Evolutionary conservation across 2,329 filamentous ascomycete genomes (phyloP).

Genomic region (Ceratocystis lukuohia): DNA sequence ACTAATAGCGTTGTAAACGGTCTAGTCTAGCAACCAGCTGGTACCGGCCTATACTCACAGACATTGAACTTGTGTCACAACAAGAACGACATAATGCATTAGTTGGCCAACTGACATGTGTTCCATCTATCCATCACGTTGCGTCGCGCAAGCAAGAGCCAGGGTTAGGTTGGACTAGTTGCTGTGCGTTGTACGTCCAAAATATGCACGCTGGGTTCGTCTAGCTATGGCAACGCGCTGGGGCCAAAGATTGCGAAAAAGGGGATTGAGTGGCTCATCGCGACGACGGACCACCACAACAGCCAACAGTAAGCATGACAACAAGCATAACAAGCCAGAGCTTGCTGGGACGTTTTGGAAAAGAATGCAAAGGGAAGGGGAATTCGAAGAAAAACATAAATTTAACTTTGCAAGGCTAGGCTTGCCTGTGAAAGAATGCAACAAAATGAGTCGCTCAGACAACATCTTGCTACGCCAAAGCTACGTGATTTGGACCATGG

Average conservation of each 20-base stretch:
- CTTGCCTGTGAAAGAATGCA: neutral
- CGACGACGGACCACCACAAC: neutral
- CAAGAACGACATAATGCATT: neutral
- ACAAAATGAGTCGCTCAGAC: neutral
- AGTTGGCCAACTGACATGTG: neutral
- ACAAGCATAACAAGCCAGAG: neutral
- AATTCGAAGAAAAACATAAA: neutral
- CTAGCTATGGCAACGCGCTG: constrained; percentile 12
- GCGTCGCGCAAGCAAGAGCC: neutral
- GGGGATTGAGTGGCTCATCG: neutral
- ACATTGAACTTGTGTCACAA: neutral
- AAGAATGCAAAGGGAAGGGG: neutral
- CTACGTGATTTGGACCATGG: too few species aligned
- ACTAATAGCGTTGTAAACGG: too few species aligned
- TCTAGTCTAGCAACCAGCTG: neutral
- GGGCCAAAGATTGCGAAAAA: neutral
- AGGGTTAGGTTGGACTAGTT: constrained; percentile 2
- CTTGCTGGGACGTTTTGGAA: neutral
- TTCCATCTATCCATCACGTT: neutral
- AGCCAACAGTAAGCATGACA: neutral
- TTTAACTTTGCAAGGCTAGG: neutral
- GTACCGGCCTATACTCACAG: neutral
- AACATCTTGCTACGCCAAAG: neutral
- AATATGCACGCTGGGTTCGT: constrained; percentile 6
- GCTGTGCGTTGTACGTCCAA: neutral